Evolutionary conservation across 1,284 basidiomycete genomes (phyloP).

Genomic region (Vanrija pseudolonga): DNA sequence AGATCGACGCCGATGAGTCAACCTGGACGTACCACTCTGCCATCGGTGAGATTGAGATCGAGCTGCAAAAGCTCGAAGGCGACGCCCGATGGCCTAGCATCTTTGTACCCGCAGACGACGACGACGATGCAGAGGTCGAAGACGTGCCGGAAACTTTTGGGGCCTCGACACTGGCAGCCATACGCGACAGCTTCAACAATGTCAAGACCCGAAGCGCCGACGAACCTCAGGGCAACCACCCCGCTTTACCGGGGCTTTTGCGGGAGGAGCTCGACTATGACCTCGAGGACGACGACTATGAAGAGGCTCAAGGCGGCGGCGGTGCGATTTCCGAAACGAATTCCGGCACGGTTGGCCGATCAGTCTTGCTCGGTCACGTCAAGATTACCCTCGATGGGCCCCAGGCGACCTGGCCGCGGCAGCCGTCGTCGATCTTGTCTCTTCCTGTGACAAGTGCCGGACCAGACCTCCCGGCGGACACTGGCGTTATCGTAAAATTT

Average conservation of each 20-base stretch:
- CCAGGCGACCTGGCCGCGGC: constrained; percentile 28
- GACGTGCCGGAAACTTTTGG: constrained; percentile 88
- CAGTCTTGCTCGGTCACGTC: constrained; percentile 28
- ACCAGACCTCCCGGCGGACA: constrained; percentile 20
- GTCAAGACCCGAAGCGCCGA: constrained; percentile 24
- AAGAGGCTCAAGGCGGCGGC: constrained; percentile 55
- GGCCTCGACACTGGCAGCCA: constrained; percentile 70
- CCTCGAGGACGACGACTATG: constrained; percentile 40
- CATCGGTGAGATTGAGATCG: constrained; percentile 70
- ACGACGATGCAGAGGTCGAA: constrained; percentile 53
- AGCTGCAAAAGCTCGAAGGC: constrained; percentile 75
- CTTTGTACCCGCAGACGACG: constrained; percentile 53
- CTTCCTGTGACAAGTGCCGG: constrained; percentile 42
- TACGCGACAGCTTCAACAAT: constrained; percentile 58
- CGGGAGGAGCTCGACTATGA: constrained; percentile 50
- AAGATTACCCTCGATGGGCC: constrained; percentile 14
- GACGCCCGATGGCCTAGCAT: constrained; percentile 76
- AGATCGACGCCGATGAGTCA: constrained; percentile 64
- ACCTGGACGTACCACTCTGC: constrained; percentile 82
- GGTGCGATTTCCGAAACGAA: constrained; percentile 49
- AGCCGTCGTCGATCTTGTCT: constrained; percentile 28
- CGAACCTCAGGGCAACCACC: constrained; percentile 29
- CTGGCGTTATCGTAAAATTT: constrained; percentile 66
- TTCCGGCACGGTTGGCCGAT: constrained; percentile 31
- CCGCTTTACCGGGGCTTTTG: constrained; percentile 42